Conservation (phyloP, 208 protist genomes). For the Trypanosomatidae sp. region DNA sequence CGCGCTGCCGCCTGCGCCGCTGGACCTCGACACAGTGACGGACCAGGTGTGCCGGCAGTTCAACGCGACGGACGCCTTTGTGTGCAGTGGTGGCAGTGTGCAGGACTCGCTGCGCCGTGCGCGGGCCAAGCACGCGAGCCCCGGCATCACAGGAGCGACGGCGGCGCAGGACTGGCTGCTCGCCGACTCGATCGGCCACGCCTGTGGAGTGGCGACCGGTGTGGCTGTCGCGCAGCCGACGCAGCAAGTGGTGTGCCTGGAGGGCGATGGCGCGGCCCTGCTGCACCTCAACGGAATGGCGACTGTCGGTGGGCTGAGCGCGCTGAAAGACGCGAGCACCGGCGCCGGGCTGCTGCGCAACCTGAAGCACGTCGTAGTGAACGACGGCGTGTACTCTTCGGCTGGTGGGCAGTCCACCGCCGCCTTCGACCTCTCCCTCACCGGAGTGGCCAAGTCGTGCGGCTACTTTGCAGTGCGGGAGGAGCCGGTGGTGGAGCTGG, state of each 20-base stretch:
- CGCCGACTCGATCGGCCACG: conserved; percentile 74
- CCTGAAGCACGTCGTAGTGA: conserved; percentile 85
- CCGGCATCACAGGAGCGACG: neutral
- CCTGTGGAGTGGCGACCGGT: conserved; percentile 57
- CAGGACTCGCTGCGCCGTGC: conserved; percentile 22
- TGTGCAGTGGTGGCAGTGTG: conserved; percentile 60
- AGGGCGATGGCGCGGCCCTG: conserved; percentile 82
- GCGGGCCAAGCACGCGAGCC: no score
- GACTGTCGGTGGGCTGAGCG: conserved; percentile 34
- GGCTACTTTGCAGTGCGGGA: conserved; percentile 64
- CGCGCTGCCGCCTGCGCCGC: conserved; percentile 31
- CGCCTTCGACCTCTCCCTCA: conserved; percentile 67
- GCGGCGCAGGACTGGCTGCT: conserved; percentile 71
- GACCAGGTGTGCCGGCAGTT: conserved; percentile 72
- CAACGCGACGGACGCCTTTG: conserved; percentile 58
- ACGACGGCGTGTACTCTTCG: conserved; percentile 84
- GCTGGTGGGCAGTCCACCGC: conserved; percentile 74
- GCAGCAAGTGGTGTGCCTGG: conserved; percentile 70
- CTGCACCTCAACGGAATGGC: conserved; percentile 80
- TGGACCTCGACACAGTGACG: conserved; percentile 59
- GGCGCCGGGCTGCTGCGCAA: conserved; percentile 52
- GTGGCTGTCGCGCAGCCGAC: conserved; percentile 68
- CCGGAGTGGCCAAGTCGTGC: conserved; percentile 72
- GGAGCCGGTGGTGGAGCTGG: conserved; percentile 60
- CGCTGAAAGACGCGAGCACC: conserved; percentile 18